phyloP scores from a whole-genome alignment of 2,329 filamentous ascomycete species.

The Penicillium sp. region DNA sequence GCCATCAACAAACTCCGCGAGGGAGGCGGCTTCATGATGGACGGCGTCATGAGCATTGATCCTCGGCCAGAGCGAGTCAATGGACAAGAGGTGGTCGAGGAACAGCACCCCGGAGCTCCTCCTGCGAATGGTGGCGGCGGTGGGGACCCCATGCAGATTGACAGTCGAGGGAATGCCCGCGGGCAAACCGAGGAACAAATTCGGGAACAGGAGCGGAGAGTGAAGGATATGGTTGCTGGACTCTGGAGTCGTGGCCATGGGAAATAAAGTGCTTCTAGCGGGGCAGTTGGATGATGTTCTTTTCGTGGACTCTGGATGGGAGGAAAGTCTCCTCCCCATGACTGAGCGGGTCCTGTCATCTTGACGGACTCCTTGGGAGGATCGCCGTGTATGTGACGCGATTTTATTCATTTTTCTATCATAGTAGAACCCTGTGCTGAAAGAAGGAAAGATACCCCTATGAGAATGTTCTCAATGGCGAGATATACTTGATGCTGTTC shows the following conservation, averaged over 20 bases:
- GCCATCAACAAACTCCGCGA: constrained; percentile 63
- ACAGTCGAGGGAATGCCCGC: constrained; percentile 53
- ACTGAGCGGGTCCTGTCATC: too few relatives aligned
- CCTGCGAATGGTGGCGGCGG: constrained; percentile 3
- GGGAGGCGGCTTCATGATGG: constrained; percentile 57
- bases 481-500: too few relatives aligned
- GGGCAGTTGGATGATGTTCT: background rate
- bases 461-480: too few relatives aligned
- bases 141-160: constrained; percentile 45
- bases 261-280: constrained; percentile 7
- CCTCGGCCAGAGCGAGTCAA: constrained; percentile 46
- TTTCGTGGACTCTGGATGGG: background rate
- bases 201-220: constrained; percentile 52
- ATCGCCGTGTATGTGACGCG: too few relatives aligned
- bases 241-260: constrained; percentile 45
- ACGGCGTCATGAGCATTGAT: constrained; percentile 53
- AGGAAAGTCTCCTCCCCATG: too few relatives aligned
- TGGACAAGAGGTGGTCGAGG: constrained; percentile 39
- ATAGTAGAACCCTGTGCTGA: too few relatives aligned
- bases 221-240: constrained; percentile 54
- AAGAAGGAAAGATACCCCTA: too few relatives aligned
- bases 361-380: too few relatives aligned
- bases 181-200: constrained; percentile 61
- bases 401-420: too few relatives aligned
- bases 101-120: constrained; percentile 22